These are phyloP conservation scores for Aspergillus versicolor DNA, from an alignment of 2,329 filamentous ascomycete genomes.

Conservation along the genomic window DNA sequence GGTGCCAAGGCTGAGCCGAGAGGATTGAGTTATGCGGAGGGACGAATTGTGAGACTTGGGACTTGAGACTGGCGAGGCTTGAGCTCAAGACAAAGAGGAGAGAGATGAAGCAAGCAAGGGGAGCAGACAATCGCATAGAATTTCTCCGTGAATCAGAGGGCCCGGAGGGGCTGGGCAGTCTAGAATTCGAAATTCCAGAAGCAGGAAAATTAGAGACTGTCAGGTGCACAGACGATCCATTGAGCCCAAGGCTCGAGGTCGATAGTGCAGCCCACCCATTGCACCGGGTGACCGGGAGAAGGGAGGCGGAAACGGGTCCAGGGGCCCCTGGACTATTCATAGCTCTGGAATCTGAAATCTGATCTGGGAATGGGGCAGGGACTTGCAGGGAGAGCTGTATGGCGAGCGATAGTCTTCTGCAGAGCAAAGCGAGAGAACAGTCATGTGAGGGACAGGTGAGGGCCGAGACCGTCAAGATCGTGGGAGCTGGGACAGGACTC, in stretches of 20 bases:
- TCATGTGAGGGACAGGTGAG: constrained; percentile 2
- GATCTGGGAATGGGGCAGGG: neutral
- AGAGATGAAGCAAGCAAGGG: neutral
- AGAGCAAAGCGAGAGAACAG: neutral
- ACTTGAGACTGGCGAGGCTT: no score
- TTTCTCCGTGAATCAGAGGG: constrained; percentile 25
- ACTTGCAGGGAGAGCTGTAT: neutral
- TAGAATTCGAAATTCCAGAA: constrained; percentile 5
- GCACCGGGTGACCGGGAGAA: constrained; percentile 2
- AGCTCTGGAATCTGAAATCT: neutral
- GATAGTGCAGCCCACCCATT: neutral
- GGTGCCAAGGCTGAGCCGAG: neutral
- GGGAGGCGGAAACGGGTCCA: neutral
- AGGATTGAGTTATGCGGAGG: neutral
- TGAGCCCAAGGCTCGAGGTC: neutral
- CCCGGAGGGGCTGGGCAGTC: constrained; percentile 3
- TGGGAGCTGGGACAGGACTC: no score
- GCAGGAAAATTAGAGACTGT: constrained; percentile 5
- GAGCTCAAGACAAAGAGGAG: neutral
- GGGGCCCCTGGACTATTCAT: neutral
- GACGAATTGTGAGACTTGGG: neutral
- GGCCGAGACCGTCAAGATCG: neutral
- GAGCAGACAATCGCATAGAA: constrained; percentile 6
- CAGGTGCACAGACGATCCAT: constrained; percentile 14
- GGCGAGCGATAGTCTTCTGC: constrained; percentile 4